Base-by-base conservation (phyloP, 768 basidiomycete species). In the Auriscalpium vulgare region DNA sequence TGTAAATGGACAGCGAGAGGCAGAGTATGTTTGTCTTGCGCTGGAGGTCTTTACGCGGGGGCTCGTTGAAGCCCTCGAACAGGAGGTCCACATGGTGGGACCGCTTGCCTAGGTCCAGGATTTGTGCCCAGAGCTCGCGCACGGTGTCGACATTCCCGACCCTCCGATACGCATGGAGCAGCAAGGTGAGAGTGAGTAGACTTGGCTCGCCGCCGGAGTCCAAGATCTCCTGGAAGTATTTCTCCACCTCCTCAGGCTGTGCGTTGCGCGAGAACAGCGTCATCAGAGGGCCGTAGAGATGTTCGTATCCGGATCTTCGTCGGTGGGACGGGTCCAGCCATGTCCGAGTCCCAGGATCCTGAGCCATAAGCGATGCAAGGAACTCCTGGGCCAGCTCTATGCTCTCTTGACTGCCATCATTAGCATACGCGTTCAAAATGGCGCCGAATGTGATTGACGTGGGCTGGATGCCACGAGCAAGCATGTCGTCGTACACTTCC, bases 1-100 rank as follows among this genome's bases (percentile, higher is more conserved):
- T 82, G 69, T 85, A 85, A 61, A 91, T 85, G 13, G 91, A 93
- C 10, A 97, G 73, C 0, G 93, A 87, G 43, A 83, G 69, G 61
- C 83, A 86, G 46, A 95, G 75, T n/a, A 83, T 67, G 59, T 80
- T 83, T n/a, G 77, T 74, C 16, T 67, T 75, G 19, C 68, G 72
- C 29, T 64, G 67, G 37, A 63, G 57, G 44, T 48, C 57, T 10
- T 48, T 58, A 34, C 37, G 53, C 10, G 57, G 34, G 2, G 17
- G 7, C 21, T 59, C 59, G 61, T 61, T 35, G 3, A 34, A 59
- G 23, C 55, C 61, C n/a, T 66, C 59, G 60, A 76, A 66, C 44
- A 78, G 58, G 10, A 67, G 59, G 44, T 70, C 65, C 37, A 68
- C 65, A 8, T 69, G 62, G 4, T 76, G 69, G 35, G 72, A 67